A percentile compares a stretch with the other conserved stretches of the same genome.
These are phyloP conservation scores for Cytospora paraplurivora DNA, from an alignment of 2,329 filamentous ascomycete species.

Conservation along the genomic window DNA sequence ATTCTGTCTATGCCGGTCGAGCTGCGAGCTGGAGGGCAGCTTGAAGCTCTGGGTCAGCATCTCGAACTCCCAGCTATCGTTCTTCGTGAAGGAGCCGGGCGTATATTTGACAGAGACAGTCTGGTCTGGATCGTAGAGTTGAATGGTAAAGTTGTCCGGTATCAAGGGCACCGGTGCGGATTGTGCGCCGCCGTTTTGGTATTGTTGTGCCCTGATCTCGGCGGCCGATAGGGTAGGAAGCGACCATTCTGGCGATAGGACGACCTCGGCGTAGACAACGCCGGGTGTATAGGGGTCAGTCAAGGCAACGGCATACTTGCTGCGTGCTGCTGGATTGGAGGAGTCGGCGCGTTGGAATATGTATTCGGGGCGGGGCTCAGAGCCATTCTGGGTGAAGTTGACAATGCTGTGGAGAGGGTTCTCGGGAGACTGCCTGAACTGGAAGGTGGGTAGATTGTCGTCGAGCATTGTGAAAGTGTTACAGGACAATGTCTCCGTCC, in stretches of 20 bases:
- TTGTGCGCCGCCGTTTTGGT: slow-evolving; percentile 41
- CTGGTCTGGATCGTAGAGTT: slow-evolving; percentile 94
- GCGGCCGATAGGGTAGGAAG: slow-evolving; percentile 80
- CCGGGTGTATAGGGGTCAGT: slow-evolving; percentile 80
- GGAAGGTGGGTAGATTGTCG: slow-evolving; percentile 84
- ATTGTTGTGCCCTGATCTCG: slow-evolving; percentile 67
- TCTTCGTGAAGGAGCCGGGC: slow-evolving; percentile 76
- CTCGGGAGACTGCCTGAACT: slow-evolving; percentile 54
- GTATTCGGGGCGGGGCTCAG: slow-evolving; percentile 79
- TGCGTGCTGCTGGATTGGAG: slow-evolving; percentile 64
- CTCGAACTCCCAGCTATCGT: slow-evolving; percentile 87
- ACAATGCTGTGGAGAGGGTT: slow-evolving; percentile 59
- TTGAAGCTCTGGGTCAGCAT: slow-evolving; percentile 86
- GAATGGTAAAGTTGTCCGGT: slow-evolving; percentile 77
- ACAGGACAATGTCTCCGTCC: neutral
- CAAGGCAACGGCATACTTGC: slow-evolving; percentile 84
- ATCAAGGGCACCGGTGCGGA: slow-evolving; percentile 68
- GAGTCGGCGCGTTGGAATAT: slow-evolving; percentile 77
- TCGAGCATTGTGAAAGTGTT: slow-evolving; percentile 68
- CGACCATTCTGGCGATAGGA: slow-evolving; percentile 82
- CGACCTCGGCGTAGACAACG: slow-evolving; percentile 83
- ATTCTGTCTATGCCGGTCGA: slow-evolving; percentile 73
- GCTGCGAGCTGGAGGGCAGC: slow-evolving; percentile 72
- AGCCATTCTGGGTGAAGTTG: slow-evolving; percentile 70
- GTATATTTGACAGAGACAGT: slow-evolving; percentile 71